Evolutionary conservation across 257 asterid species (phyloP), one percentile per base, ranked within the genome.

Genomic region (Gentiana dahurica): DNA sequence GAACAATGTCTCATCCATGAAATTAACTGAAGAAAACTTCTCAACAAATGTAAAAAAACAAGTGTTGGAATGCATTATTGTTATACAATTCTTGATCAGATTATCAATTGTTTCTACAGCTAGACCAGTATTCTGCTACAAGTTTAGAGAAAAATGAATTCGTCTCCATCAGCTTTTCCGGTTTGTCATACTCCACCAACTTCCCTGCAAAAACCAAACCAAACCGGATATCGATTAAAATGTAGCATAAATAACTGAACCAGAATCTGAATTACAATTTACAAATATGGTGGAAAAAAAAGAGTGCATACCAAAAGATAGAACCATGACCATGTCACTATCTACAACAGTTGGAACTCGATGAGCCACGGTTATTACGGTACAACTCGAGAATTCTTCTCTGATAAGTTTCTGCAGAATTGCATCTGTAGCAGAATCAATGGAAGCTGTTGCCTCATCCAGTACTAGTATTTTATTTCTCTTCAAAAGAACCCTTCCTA

Each of bases 361-460:
- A 53, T 88, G 96, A 45, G 96, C 96, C 54, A 81, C 90, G 0
- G 90, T 85, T 51, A 88, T 64, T 1, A 88, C 95, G 0, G 86
- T 85, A 54, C 94, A 77, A 12, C 77, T 62, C 1, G 76, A 77
- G 70, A 88, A 88, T 60, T 88, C 90, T 65, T 77, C 71, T 50
- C 96, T 77, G 36, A 88, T 88, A 8, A 81, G 75, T 64, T 55
- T 81, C 80, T 88, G 96, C 58, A 88, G 50, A 32, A 80, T 76
- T 41, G 88, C 72, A 65, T 88, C 96, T 1, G 96, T 88, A 2
- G 87, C 67, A 0, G 87, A 82, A 78, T 88, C 96, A 4, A 88
- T 88, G 0, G 96, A 88, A 44, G 97, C 97, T 0, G 97, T 86
- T 53, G 95, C 97, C 75, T 89, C 97, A 12, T 89, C 97, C 10